Conservation (phyloP, 192 early-diverging fungal species). For the Kappamyces sp. region DNA sequence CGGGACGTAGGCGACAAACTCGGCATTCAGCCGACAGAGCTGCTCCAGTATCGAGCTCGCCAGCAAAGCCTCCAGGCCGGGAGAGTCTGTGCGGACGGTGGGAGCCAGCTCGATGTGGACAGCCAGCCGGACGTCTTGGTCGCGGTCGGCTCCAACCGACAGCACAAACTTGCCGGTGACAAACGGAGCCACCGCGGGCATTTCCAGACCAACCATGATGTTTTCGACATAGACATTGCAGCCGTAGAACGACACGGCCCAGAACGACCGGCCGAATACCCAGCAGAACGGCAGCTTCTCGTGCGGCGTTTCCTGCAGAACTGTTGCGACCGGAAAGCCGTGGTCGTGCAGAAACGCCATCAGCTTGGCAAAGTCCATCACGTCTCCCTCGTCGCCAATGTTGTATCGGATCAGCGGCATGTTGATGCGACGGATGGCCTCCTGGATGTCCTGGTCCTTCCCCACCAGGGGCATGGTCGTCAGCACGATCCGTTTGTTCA, state of each 20-base stretch:
- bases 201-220: slow-evolving; percentile 36
- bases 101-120: slow-evolving; percentile 16
- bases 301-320: not conserved
- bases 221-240: slow-evolving; percentile 40
- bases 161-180: slow-evolving; percentile 39
- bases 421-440: not conserved
- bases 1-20: slow-evolving; percentile 34
- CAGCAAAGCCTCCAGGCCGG: slow-evolving; percentile 4
- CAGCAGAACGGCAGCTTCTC: slow-evolving; percentile 26
- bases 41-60: slow-evolving; percentile 15
- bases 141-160: slow-evolving; percentile 14
- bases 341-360: slow-evolving; percentile 18
- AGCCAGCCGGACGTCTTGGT: slow-evolving; percentile 12
- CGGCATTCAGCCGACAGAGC: slow-evolving; percentile 25
- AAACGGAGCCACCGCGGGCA: slow-evolving; percentile 9
- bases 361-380: slow-evolving; percentile 26
- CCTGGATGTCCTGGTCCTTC: not conserved
- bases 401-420: slow-evolving; percentile 30
- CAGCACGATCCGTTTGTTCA: slow-evolving; percentile 8
- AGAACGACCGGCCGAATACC: slow-evolving; percentile 36
- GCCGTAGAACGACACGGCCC: slow-evolving; percentile 37
- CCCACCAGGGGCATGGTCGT: slow-evolving; percentile 22
- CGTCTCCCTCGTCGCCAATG: slow-evolving; percentile 27
- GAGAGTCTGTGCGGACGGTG: not conserved
- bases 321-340: slow-evolving; percentile 15